These are phyloP conservation scores for Allomyces macrogynus DNA, from an alignment of 192 early-diverging fungal genomes.

Conservation along the genomic window DNA sequence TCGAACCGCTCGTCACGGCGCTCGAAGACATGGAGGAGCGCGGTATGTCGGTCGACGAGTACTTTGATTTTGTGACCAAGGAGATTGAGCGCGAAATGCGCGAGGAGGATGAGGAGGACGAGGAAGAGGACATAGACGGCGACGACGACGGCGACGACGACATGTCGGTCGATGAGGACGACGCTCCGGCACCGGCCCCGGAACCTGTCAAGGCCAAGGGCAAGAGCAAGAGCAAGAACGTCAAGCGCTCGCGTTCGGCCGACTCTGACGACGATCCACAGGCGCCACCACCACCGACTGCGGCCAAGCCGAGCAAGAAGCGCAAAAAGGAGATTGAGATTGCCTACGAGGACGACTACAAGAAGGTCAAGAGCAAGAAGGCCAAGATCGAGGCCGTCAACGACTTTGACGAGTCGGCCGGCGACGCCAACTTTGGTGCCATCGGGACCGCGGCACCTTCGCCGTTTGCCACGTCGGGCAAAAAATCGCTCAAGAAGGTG, in stretches of 20 bases:
- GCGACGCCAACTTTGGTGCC: neutral
- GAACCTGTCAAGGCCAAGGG: too few species aligned
- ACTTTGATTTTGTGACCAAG: conserved; percentile 14
- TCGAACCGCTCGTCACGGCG: neutral
- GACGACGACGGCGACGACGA: neutral
- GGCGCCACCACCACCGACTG: neutral
- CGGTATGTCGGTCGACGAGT: neutral
- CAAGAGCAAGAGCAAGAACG: too few species aligned
- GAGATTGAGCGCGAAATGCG: conserved; percentile 37
- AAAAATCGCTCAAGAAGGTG: neutral
- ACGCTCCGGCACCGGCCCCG: neutral
- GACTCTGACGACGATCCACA: conserved; percentile 10
- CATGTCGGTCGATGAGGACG: neutral
- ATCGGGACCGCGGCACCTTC: neutral
- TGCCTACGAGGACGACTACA: conserved; percentile 9
- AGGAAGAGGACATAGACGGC: conserved; percentile 19
- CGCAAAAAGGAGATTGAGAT: neutral
- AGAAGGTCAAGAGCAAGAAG: conserved; percentile 2
- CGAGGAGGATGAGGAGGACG: conserved; percentile 26
- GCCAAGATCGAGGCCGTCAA: neutral
- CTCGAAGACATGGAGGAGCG: neutral
- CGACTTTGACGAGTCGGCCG: neutral
- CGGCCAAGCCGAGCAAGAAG: neutral
- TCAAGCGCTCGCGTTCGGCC: too few species aligned
- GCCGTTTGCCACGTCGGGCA: neutral